Evolutionary conservation across 1,139 yeast species (phyloP), one percentile per base, ranked within the genome.

Genomic region (Suhomyces anneliseae): DNA sequence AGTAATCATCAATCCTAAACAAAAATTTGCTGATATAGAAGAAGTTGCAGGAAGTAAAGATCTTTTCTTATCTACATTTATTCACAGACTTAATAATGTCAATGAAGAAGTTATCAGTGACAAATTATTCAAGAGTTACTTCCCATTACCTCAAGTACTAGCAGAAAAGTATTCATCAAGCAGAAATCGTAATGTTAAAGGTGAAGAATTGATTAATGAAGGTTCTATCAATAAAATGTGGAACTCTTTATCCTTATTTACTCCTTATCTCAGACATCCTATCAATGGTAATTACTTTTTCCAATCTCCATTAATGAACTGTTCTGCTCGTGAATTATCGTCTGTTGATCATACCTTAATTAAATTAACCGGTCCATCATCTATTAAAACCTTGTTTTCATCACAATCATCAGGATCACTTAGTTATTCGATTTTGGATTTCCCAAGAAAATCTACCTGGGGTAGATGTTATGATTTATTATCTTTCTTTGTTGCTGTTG

Each of bases 381-480:
- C 74, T 0, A 39, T 57, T 1, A 70, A 66, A 49, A 54, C 58
- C 24, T 47, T 58, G 11, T 51, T 71, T 32, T 63, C 76, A 1
- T 65, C 74, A 4, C 72, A 64, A 50, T 70, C 76, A 1, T 58
- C 69, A 1, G 69, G 70, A 4, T 44, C 53, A 7, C 54, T 66
- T 6, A 54, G 62, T 41, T 49, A 63, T 11, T 68, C 75, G 1
- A 56, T 72, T 4, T 49, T 70, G 24, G 75, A 72, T 46, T 73
- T 72, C 50, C 59, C 61, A 38, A 58, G 59, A 40, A 65, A 59
- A 34, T 70, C 76, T 0, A 70, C 76, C 2, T 74, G 78, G 78
- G 79, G 79, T 6, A 62, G 75, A 45, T 60, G 71, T 39, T 74
- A 72, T 52, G 76, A 73, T 48, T 54, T 74, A 35, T 50, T 74